Evolutionary conservation across 331 rosid species (phyloP).

Genomic region (Cydonia oblonga): DNA sequence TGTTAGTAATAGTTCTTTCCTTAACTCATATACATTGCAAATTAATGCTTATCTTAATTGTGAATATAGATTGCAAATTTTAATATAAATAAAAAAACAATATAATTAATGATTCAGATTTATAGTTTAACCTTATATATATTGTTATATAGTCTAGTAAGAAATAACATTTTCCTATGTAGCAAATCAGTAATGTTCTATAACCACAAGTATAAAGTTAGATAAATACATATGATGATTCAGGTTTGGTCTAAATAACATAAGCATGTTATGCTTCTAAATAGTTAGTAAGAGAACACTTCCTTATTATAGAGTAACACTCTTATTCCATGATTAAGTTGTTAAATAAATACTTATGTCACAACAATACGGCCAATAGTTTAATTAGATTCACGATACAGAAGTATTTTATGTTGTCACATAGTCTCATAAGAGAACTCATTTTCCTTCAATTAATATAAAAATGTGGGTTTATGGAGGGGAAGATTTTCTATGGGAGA

Average conservation of each 20-base stretch:
- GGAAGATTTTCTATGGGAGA: conserved; percentile 1
- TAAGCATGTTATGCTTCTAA: background rate
- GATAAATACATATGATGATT: background rate
- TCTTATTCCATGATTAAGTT: no score
- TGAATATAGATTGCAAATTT: background rate
- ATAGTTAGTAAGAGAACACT: background rate
- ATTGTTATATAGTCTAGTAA: background rate
- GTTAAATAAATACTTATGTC: no score
- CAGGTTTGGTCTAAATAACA: background rate
- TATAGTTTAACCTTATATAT: background rate
- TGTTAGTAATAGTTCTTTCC: no score
- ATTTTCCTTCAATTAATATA: no score
- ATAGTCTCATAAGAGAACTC: background rate
- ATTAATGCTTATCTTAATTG: background rate
- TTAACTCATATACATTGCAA: no score
- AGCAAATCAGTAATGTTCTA: background rate
- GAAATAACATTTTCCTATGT: background rate
- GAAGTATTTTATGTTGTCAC: background rate
- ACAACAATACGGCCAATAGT: no score
- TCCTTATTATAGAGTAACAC: no score
- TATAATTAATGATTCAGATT: background rate
- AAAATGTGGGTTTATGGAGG: background rate
- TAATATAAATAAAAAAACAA: background rate
- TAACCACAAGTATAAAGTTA: background rate
- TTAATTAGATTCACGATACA: background rate